These are phyloP conservation scores for Escovopsis weberi DNA, from an alignment of 2,329 filamentous ascomycete genomes.

Conservation along the genomic window DNA sequence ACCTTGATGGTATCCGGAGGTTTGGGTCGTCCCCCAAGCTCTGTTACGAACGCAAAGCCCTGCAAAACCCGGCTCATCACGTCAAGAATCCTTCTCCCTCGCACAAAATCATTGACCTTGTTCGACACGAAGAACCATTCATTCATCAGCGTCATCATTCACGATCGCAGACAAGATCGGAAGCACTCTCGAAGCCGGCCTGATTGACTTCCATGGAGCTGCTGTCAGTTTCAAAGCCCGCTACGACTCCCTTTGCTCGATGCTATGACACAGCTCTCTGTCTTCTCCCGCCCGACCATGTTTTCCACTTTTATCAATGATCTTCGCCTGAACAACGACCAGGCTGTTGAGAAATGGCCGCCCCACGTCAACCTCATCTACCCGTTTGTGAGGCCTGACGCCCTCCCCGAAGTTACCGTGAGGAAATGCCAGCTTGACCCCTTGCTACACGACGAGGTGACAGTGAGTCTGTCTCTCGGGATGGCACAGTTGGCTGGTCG, in stretches of 20 bases:
- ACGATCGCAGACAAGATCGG: no score
- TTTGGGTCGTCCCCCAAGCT: no score
- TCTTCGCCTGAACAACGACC: slow-evolving; percentile 48
- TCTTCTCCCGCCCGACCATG: slow-evolving; percentile 35
- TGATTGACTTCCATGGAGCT: background rate
- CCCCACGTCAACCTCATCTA: slow-evolving; percentile 54
- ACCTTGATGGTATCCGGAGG: no score
- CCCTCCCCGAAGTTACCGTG: slow-evolving; percentile 28
- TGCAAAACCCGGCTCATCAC: no score
- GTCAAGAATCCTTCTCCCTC: no score
- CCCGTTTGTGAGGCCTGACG: slow-evolving; percentile 41
- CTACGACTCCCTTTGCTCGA: background rate
- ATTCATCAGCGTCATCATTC: no score
- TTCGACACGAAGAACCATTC: no score
- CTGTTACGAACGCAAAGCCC: no score
- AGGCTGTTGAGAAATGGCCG: slow-evolving; percentile 46
- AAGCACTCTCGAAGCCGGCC: no score
- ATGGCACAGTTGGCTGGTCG: slow-evolving; percentile 34
- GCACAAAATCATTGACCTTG: no score
- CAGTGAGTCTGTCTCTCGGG: slow-evolving; percentile 19
- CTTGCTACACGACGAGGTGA: slow-evolving; percentile 3
- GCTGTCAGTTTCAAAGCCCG: background rate
- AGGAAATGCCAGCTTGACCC: slow-evolving; percentile 9
- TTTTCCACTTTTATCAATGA: slow-evolving; percentile 35
- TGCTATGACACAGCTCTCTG: slow-evolving; percentile 44